Evolutionary conservation across 108 stramenopile genomes (phyloP).

Genomic region (Cyclotella atomus): DNA sequence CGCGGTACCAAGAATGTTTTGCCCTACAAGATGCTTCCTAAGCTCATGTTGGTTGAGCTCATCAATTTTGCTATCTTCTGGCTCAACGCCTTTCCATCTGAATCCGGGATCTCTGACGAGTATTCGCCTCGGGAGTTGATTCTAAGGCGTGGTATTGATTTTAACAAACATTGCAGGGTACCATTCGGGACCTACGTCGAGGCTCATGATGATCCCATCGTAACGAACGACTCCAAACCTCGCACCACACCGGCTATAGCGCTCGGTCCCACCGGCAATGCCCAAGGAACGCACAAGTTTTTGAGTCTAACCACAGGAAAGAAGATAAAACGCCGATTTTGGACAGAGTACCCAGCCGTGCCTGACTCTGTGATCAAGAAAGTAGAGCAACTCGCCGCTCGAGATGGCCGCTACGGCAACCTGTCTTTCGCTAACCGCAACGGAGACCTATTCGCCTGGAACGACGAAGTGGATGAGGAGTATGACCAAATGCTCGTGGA

Average conservation of each 20-base stretch:
- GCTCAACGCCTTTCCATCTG: constrained; percentile 23
- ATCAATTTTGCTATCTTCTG: constrained; percentile 18
- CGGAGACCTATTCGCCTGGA: background rate
- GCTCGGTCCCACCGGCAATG: constrained; percentile 39
- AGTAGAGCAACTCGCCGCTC: constrained; percentile 22
- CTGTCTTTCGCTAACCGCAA: background rate
- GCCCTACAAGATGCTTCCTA: constrained; percentile 32
- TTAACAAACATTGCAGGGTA: constrained; percentile 18
- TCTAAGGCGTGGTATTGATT: background rate
- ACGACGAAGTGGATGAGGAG: constrained; percentile 10
- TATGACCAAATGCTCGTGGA: background rate
- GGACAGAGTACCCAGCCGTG: constrained; percentile 35
- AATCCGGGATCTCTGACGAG: constrained; percentile 19
- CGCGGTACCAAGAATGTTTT: constrained; percentile 19
- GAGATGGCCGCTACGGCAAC: background rate
- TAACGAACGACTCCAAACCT: constrained; percentile 10
- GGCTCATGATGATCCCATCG: constrained; percentile 37
- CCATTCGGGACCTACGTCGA: constrained; percentile 50
- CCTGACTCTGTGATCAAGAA: constrained; percentile 28
- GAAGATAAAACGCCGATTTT: constrained; percentile 17
- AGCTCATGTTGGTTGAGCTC: constrained; percentile 19
- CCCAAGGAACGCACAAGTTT: constrained; percentile 51
- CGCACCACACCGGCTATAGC: constrained; percentile 32
- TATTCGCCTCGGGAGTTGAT: background rate
- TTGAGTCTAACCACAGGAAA: constrained; percentile 24